These are phyloP conservation scores for Grifola frondosa DNA, from an alignment of 1,284 basidiomycete species.

Conservation along the genomic window DNA sequence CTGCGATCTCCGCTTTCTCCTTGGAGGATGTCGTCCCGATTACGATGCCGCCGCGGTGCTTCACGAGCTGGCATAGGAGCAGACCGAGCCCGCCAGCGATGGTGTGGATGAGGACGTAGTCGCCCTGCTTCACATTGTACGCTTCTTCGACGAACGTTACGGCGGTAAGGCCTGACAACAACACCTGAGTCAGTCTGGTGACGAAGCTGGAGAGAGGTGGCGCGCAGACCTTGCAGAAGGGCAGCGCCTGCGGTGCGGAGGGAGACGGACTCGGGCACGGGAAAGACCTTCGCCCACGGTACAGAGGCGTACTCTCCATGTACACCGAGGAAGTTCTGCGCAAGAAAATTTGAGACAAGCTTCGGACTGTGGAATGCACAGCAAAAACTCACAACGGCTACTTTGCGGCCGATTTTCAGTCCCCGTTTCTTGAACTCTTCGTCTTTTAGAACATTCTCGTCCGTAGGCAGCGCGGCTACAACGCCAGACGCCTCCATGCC, in stretches of 20 bases:
- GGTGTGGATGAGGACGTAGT: conserved; percentile 81
- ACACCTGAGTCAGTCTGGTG: background rate
- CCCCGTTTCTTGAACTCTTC: conserved; percentile 37
- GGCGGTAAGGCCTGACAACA: conserved; percentile 58
- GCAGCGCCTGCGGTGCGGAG: conserved; percentile 68
- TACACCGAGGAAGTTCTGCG: conserved; percentile 35
- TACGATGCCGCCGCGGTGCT: conserved; percentile 78
- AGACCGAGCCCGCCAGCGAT: conserved; percentile 81
- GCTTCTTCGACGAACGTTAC: conserved; percentile 81
- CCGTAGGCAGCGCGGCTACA: conserved; percentile 51
- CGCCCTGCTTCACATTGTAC: conserved; percentile 77
- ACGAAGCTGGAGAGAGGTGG: background rate
- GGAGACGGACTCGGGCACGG: conserved; percentile 60
- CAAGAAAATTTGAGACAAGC: conserved; percentile 33
- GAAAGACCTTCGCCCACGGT: conserved; percentile 62
- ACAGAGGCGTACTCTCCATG: conserved; percentile 80
- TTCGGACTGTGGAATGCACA: conserved; percentile 31
- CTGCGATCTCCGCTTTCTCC: conserved; percentile 86
- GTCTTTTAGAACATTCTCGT: conserved; percentile 33
- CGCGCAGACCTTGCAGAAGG: conserved; percentile 60
- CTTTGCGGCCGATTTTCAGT: conserved; percentile 45
- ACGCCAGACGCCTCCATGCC: conserved; percentile 62
- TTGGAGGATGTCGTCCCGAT: conserved; percentile 92
- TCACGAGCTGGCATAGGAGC: conserved; percentile 62
- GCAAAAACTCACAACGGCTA: conserved; percentile 37